Evolutionary conservation across 495 filamentous ascomycete species (phyloP), one percentile per base, ranked within the genome.

Genomic region (Halenospora varia): DNA sequence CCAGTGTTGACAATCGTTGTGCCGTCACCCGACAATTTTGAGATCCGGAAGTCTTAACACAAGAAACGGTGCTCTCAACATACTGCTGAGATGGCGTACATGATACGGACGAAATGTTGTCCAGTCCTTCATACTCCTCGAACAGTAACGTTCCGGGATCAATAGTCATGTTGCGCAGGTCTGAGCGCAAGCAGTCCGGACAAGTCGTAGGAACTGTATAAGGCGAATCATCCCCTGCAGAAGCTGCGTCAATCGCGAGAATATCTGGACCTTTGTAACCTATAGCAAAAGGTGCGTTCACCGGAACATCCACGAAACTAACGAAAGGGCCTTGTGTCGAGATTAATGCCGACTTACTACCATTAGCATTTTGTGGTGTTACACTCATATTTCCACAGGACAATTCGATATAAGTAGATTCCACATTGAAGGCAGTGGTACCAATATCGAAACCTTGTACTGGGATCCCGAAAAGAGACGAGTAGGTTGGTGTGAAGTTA

Each of bases 381-480:
- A 49, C n/a, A 6, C 25, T 57, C 23, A 53, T 42, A 25, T 64
- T 60, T 17, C 23, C 22, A 22, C 62, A 64, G 8, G 25, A 23
- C 13, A 64, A 20, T 42, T 61, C 52, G 2, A 61, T 41, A 25
- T 64, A 61, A 13, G 57, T 55, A 9, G 62, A 61, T 51, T 64
- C 62, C 10, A 59, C n/a, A 24, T 26, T 58, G 17, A 64, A 51
- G 17, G 57, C 56, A 1, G 58, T 65, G 35, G 59, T 61, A 35
- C 59, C 62, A 45, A n/a, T 23, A 2, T 11, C 11, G 15, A 62
- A 3, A n/a, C 50, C 46, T 20, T n/a, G 50, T 1, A 56, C 15
- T 46, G 59, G 58, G 41, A 65, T 48, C 17, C 62, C 62, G 44
- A 65, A 56, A 3, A 61, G 49, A 10, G 62, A 65, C 2, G 62